Base-by-base conservation (phyloP, 2,329 filamentous ascomycete species). In the Phyllosticta paracitricarpa region DNA sequence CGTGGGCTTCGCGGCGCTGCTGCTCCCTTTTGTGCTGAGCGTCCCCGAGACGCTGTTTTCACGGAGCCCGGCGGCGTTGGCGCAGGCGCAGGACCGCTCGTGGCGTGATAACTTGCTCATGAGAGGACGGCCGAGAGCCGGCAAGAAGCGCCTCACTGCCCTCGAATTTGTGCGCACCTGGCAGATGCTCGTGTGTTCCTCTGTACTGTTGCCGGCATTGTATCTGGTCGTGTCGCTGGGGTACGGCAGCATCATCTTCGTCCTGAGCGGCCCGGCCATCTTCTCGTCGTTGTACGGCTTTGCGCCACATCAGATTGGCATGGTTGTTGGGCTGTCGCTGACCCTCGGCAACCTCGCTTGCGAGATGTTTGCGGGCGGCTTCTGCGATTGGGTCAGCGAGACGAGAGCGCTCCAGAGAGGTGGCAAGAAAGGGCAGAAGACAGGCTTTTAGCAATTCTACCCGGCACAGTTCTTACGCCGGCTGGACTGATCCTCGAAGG, bases 181-280 rank as follows among this genome's bases (percentile, higher is more conserved):
- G n/a, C 51, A 25, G 6, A 53, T 53, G 51, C 19, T 25, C 10
- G 3, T 2, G 51, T 53, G 24, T 12, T 35, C 54, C 51, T 57
- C 54, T 40, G 55, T 65, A 14, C 24, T 60, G 9, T 19, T 65
- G 12, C 62, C 60, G 2, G 48, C 54, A 1, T 33, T 65, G 3
- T 64, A 61, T 28, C 64, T 62, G 35, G 54, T 53, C 17, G 55
- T 62, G n/a, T 59, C 55, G 28, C 60, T 56, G 35, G 62, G 61
- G n/a, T 64, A 58, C 55, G 63, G 57, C 30, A 56, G 55, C 54
- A 61, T 64, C 56, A 40, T 65, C 54, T 65, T 64, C 57, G 28
- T 63, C 33, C 52, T 62, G 17, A 61, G 56, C 8, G 57, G 56
- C 17, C 33, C 63, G 12, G 53, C 51, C 14, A 6, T 63, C 19